phyloP scores from a whole-genome alignment of 805 yeast genomes.

The Myxozyma kluyveri region DNA sequence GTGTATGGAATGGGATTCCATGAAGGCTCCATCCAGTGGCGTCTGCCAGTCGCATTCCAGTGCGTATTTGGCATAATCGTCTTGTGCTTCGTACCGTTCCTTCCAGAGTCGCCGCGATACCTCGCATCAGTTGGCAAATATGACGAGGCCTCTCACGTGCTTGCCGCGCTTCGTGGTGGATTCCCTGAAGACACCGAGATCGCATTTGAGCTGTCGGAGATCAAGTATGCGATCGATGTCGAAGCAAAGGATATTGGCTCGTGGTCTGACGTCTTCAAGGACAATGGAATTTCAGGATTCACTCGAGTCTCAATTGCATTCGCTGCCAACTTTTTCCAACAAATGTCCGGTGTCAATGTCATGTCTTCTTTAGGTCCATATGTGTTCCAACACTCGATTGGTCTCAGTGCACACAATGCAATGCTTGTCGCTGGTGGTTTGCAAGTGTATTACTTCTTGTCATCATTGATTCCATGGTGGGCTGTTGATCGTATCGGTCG shows the following conservation, averaged over 20 bases:
- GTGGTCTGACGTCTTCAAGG: slow-evolving; percentile 33
- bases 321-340: slow-evolving; percentile 47
- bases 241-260: slow-evolving; percentile 19
- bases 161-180: slow-evolving; percentile 81
- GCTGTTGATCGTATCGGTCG: slow-evolving; percentile 50
- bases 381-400: slow-evolving; percentile 14
- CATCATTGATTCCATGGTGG: slow-evolving; percentile 20
- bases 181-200: slow-evolving; percentile 12
- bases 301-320: slow-evolving; percentile 46
- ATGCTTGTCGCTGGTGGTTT: slow-evolving; percentile 16
- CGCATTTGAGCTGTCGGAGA: slow-evolving; percentile 15
- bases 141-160: slow-evolving; percentile 47
- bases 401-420: slow-evolving; percentile 7
- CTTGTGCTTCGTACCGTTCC: slow-evolving; percentile 50
- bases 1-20: slow-evolving; percentile 58
- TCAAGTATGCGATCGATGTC: slow-evolving; percentile 18
- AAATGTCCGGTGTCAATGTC: slow-evolving; percentile 41
- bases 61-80: slow-evolving; percentile 55
- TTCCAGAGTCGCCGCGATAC: slow-evolving; percentile 78
- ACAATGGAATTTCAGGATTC: slow-evolving; percentile 47
- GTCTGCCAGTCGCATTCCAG: slow-evolving; percentile 62
- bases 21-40: slow-evolving; percentile 21
- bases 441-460: slow-evolving; percentile 16
- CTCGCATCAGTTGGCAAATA: slow-evolving; percentile 55
- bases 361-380: slow-evolving; percentile 34